phyloP scores from a whole-genome alignment of 208 protist genomes.

The Acanthamoeba castellanii region DNA sequence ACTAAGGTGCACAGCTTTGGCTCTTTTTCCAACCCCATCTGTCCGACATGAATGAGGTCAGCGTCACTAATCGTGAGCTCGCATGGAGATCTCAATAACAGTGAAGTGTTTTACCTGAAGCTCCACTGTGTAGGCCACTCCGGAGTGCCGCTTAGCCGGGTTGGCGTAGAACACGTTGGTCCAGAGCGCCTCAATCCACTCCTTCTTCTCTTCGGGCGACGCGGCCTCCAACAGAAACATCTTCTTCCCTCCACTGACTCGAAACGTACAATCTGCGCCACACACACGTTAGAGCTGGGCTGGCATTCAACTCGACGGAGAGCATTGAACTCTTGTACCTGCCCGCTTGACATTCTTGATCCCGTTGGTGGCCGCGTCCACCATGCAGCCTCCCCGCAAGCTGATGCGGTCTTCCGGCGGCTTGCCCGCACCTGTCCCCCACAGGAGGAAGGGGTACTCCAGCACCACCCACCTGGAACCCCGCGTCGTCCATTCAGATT shows the following conservation, averaged over 20 bases:
- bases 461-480: not conserved
- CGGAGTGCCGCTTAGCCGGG: not conserved
- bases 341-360: not conserved
- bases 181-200: not conserved
- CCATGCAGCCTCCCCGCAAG: slow-evolving; percentile 12
- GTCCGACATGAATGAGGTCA: not conserved
- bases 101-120: not conserved
- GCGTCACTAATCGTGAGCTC: not conserved
- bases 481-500: not conserved
- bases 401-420: not conserved
- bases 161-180: not conserved
- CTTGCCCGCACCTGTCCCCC: not conserved
- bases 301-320: not conserved
- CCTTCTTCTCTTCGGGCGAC: not conserved
- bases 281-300: not conserved
- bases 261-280: not conserved
- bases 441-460: not conserved
- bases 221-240: not conserved
- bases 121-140: not conserved
- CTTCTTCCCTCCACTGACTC: not conserved
- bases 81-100: no score
- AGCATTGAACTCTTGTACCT: not conserved
- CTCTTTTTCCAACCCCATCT: not conserved
- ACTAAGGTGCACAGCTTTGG: not conserved
- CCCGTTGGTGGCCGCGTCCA: not conserved